A percentile compares a stretch with the other conserved stretches of the same genome.
Conservation (phyloP, 192 early-diverging fungal genomes). For the Umbelopsis vinacea region DNA sequence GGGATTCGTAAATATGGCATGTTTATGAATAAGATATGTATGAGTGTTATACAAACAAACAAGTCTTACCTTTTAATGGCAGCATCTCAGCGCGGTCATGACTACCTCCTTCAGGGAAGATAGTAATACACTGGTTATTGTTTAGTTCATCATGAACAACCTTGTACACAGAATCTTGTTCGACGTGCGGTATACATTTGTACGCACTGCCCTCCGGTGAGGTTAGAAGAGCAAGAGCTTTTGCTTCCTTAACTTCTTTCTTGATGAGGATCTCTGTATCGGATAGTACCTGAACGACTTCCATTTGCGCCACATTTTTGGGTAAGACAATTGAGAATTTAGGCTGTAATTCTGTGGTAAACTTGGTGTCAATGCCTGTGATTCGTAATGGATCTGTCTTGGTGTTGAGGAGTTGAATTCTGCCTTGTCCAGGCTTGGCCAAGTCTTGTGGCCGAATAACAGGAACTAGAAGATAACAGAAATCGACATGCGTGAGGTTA, state of each 20-base stretch:
- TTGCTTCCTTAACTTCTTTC: slow-evolving; percentile 73
- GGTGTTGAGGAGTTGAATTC: slow-evolving; percentile 64
- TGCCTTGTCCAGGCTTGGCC: slow-evolving; percentile 70
- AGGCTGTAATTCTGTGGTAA: slow-evolving; percentile 65
- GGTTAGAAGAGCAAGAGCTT: slow-evolving; percentile 63
- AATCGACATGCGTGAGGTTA: background rate
- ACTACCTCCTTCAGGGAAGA: slow-evolving; percentile 97
- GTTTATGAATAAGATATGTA: too few relatives aligned
- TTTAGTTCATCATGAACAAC: slow-evolving; percentile 79
- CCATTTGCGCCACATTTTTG: slow-evolving; percentile 60
- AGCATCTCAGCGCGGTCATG: slow-evolving; percentile 96
- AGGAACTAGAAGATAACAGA: slow-evolving; percentile 66
- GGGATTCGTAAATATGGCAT: too few relatives aligned
- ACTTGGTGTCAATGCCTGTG: slow-evolving; percentile 67
- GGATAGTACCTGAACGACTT: slow-evolving; percentile 75
- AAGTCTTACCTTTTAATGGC: slow-evolving; percentile 80
- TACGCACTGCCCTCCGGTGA: slow-evolving; percentile 56
- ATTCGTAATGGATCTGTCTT: slow-evolving; percentile 68
- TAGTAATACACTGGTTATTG: slow-evolving; percentile 79
- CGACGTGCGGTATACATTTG: slow-evolving; percentile 80
- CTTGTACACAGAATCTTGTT: slow-evolving; percentile 86
- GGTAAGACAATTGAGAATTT: slow-evolving; percentile 67
- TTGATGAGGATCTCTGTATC: slow-evolving; percentile 81
- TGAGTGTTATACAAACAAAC: background rate
- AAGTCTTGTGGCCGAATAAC: slow-evolving; percentile 93